phyloP scores from a whole-genome alignment of 768 basidiomycete genomes.

The Strobilomyces confusus region DNA sequence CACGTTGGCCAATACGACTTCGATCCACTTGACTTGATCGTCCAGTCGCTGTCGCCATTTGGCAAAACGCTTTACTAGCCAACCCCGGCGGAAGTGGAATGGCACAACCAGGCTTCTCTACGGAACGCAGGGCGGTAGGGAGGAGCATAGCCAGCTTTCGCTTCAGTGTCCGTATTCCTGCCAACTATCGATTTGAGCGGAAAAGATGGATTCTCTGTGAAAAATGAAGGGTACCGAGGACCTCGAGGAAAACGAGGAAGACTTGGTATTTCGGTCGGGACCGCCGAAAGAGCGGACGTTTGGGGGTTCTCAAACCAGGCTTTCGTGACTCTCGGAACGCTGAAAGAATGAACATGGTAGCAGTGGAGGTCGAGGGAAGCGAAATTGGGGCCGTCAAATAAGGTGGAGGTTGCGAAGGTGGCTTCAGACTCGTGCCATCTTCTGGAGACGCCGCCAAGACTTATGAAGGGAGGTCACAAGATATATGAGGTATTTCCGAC shows the following conservation, averaged over 20 bases:
- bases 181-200: constrained; percentile 19
- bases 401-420: constrained; percentile 27
- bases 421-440: constrained; percentile 5
- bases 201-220: constrained; percentile 25
- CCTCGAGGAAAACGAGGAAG: constrained; percentile 27
- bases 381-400: constrained; percentile 30
- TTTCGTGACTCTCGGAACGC: constrained; percentile 12
- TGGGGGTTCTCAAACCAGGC: constrained; percentile 26
- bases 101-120: constrained; percentile 15
- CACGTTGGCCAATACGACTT: constrained; percentile 17
- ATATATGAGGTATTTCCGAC: constrained; percentile 7
- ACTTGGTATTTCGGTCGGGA: constrained; percentile 29
- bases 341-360: constrained; percentile 15
- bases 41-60: constrained; percentile 45
- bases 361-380: constrained; percentile 32
- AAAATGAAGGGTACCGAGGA: constrained; percentile 15
- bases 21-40: constrained; percentile 51
- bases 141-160: constrained; percentile 2
- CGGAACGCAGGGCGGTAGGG: neutral
- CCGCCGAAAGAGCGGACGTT: constrained; percentile 18
- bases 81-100: constrained; percentile 39
- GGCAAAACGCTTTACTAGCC: constrained; percentile 40
- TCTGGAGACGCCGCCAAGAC: constrained; percentile 3
- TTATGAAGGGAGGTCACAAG: constrained; percentile 12
- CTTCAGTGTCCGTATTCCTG: constrained; percentile 10